Percentiles rank a stretch among this genome's conserved stretches.
Evolutionary conservation across 2,329 filamentous ascomycete genomes (phyloP).

Genomic region (Phyllosticta paracitricarpa): DNA sequence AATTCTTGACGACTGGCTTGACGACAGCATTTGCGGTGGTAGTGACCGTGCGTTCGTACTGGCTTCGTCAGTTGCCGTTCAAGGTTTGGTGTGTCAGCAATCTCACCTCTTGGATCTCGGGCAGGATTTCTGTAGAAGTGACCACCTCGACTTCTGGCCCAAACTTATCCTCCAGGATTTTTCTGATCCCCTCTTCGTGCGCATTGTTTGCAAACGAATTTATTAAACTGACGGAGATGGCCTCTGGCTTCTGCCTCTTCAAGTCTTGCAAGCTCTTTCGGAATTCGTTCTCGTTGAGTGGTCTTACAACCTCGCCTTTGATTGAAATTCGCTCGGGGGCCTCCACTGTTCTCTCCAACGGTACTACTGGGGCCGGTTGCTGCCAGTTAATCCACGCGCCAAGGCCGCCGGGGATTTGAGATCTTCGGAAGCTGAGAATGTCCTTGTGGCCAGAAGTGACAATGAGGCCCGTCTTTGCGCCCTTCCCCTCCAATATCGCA

Average conservation of each 20-base stretch:
- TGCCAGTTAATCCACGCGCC: slow-evolving; percentile 41
- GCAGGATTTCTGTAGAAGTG: slow-evolving; percentile 37
- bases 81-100: accelerated
- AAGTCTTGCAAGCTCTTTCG: slow-evolving; percentile 29
- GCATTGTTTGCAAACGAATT: slow-evolving; percentile 37
- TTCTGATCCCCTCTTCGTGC: slow-evolving; percentile 33
- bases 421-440: slow-evolving; percentile 36
- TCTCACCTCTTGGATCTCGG: slow-evolving; percentile 34
- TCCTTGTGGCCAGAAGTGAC: slow-evolving; percentile 42
- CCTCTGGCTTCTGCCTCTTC: slow-evolving; percentile 33
- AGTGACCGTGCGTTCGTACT: slow-evolving; percentile 40
- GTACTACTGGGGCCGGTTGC: slow-evolving; percentile 39
- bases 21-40: slow-evolving; percentile 40
- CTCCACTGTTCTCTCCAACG: slow-evolving; percentile 39
- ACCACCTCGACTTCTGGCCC: slow-evolving; percentile 34
- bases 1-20: slow-evolving; percentile 38
- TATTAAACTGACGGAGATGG: slow-evolving; percentile 37
- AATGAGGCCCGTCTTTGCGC: slow-evolving; percentile 37
- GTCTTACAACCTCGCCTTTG: slow-evolving; percentile 30
- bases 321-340: slow-evolving; percentile 36
- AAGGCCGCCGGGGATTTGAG: slow-evolving; percentile 42
- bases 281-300: slow-evolving; percentile 32
- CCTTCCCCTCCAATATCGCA: slow-evolving; percentile 41
- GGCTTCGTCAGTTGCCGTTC: neutral
- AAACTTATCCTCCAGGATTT: slow-evolving; percentile 34